These are phyloP conservation scores for Chytriomyces confervae DNA, from an alignment of 192 early-diverging fungal genomes.

Conservation along the genomic window DNA sequence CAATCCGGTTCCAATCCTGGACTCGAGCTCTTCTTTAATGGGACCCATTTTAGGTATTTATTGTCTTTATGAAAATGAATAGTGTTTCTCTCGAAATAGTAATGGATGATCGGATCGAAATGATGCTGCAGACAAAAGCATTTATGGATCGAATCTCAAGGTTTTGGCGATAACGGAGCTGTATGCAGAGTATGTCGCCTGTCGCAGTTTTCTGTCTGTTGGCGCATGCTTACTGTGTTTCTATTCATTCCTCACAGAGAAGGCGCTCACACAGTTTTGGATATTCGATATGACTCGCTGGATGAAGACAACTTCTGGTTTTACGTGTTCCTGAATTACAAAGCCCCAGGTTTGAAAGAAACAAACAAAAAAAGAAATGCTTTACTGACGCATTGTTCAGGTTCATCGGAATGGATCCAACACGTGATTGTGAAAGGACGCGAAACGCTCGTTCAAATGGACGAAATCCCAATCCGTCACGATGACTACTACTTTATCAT, in stretches of 20 bases:
- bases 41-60: no score
- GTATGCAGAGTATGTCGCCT: constrained; percentile 13
- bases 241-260: background rate
- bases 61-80: no score
- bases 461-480: constrained; percentile 5
- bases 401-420: no score
- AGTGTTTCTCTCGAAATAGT: no score
- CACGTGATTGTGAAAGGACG: no score
- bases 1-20: no score
- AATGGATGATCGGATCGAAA: no score
- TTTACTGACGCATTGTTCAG: no score
- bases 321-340: background rate
- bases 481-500: constrained; percentile 17
- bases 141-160: background rate
- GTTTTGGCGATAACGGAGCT: constrained; percentile 1
- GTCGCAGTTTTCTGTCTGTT: background rate
- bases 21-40: no score
- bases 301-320: constrained; percentile 21
- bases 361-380: no score
- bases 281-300: constrained; percentile 7
- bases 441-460: constrained; percentile 1
- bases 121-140: no score
- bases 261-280: constrained; percentile 9
- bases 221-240: background rate
- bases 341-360: no score